Evolutionary conservation across 2,329 filamentous ascomycete species (phyloP).

Genomic region (Microascus cirrosus): DNA sequence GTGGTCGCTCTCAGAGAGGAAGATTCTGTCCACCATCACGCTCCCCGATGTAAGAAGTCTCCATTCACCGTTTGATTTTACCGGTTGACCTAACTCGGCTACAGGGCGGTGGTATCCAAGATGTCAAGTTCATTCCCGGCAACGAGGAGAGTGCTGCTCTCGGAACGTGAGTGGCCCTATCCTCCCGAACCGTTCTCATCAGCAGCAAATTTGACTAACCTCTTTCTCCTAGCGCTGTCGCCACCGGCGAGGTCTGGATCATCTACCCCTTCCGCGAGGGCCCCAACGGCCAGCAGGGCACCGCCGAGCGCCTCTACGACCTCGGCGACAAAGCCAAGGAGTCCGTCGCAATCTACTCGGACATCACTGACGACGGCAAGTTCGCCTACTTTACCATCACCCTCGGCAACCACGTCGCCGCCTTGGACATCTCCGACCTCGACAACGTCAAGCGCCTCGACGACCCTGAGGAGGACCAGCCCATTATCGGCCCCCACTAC

Average conservation of each 20-base stretch:
- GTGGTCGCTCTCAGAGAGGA: constrained; percentile 41
- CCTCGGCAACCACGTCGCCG: constrained; percentile 49
- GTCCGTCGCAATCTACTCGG: constrained; percentile 47
- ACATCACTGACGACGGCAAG: constrained; percentile 46
- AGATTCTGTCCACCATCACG: constrained; percentile 48
- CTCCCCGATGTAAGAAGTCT: constrained; percentile 37
- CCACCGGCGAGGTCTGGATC: constrained; percentile 50
- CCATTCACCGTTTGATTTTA: fast-evolving
- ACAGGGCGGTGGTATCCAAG: constrained; percentile 47
- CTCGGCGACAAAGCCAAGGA: constrained; percentile 44
- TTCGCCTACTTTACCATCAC: constrained; percentile 50
- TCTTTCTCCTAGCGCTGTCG: constrained; percentile 30
- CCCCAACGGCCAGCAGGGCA: constrained; percentile 42
- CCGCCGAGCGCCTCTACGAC: constrained; percentile 46
- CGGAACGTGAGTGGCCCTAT: constrained; percentile 27
- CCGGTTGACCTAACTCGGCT: background rate
- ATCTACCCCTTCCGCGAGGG: constrained; percentile 51
- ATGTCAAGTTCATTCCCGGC: constrained; percentile 54
- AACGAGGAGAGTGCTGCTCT: constrained; percentile 46
- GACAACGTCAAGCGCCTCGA: constrained; percentile 49
- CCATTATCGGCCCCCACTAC: constrained; percentile 51
- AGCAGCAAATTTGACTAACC: background rate
- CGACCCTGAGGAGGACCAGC: constrained; percentile 45
- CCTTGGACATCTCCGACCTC: constrained; percentile 50
- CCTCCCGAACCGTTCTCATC: background rate